phyloP scores from a whole-genome alignment of 495 filamentous ascomycete species.

The Bathelium albidoporum region DNA sequence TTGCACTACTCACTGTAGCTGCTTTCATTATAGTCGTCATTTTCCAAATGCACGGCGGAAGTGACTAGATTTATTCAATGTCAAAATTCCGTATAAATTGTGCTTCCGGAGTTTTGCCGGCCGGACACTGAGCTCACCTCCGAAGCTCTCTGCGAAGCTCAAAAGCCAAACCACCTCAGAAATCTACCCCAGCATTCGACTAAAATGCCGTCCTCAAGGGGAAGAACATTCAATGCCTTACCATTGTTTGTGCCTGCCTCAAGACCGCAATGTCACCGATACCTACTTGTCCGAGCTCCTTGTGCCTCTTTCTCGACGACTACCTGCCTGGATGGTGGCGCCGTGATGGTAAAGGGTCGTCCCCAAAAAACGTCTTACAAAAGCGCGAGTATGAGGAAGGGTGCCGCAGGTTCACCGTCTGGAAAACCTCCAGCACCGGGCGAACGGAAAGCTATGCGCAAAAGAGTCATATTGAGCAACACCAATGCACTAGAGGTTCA shows the following conservation, averaged over 20 bases:
- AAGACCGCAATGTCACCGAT: neutral
- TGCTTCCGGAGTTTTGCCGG: neutral
- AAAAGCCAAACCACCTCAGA: neutral
- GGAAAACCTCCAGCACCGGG: slow-evolving; percentile 51
- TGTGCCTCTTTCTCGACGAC: neutral
- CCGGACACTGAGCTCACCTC: neutral
- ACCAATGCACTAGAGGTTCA: slow-evolving; percentile 73
- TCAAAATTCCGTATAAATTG: neutral
- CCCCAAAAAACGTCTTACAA: neutral
- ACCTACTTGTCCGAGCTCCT: too few species aligned
- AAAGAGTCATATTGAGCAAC: slow-evolving; percentile 84
- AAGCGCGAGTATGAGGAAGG: slow-evolving; percentile 13
- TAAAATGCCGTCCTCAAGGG: neutral
- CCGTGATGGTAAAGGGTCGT: neutral
- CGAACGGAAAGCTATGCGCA: slow-evolving; percentile 77
- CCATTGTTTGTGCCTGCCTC: neutral
- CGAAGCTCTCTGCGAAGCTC: neutral
- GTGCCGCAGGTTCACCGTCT: slow-evolving; percentile 16
- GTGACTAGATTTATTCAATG: neutral
- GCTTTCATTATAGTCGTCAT: neutral
- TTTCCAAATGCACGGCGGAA: neutral
- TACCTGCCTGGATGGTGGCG: neutral
- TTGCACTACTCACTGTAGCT: neutral
- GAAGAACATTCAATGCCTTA: neutral
- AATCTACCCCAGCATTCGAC: neutral